Percentiles rank a stretch among this genome's conserved stretches.
phyloP scores from a whole-genome alignment of 2,329 filamentous ascomycete species.

The Venturia effusa region DNA sequence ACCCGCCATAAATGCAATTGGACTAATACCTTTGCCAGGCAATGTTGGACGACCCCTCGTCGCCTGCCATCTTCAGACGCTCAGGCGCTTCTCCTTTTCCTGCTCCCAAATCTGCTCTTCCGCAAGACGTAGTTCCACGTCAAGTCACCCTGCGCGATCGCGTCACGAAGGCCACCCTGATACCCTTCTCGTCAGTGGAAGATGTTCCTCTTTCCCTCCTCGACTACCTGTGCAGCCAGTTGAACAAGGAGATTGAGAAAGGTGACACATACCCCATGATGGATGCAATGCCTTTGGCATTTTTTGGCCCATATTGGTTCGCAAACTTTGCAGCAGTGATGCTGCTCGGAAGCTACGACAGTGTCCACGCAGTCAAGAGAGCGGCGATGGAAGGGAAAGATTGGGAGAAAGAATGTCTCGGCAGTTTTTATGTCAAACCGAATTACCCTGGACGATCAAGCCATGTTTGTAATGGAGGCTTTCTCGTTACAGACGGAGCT shows the following conservation, averaged over 20 bases:
- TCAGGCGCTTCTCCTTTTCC: slow-evolving; percentile 58
- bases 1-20: background rate
- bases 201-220: slow-evolving; percentile 68
- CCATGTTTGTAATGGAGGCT: slow-evolving; percentile 66
- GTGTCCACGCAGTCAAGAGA: slow-evolving; percentile 39
- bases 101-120: slow-evolving; percentile 41
- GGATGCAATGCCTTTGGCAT: slow-evolving; percentile 60
- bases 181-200: slow-evolving; percentile 67
- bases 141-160: slow-evolving; percentile 76
- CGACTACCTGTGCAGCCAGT: slow-evolving; percentile 67
- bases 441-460: slow-evolving; percentile 87
- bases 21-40: slow-evolving; percentile 32
- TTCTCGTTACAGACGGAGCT: slow-evolving; percentile 36
- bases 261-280: slow-evolving; percentile 89
- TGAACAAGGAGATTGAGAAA: slow-evolving; percentile 84
- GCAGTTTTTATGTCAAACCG: slow-evolving; percentile 89
- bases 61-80: slow-evolving; percentile 58
- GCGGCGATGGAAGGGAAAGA: slow-evolving; percentile 31
- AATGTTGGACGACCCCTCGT: slow-evolving; percentile 65
- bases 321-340: slow-evolving; percentile 83
- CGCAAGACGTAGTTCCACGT: slow-evolving; percentile 57
- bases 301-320: slow-evolving; percentile 80
- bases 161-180: slow-evolving; percentile 70
- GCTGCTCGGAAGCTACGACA: slow-evolving; percentile 51
- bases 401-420: slow-evolving; percentile 73